Base-by-base conservation (phyloP, 108 stramenopile species). In the Craspedostauros australis region DNA sequence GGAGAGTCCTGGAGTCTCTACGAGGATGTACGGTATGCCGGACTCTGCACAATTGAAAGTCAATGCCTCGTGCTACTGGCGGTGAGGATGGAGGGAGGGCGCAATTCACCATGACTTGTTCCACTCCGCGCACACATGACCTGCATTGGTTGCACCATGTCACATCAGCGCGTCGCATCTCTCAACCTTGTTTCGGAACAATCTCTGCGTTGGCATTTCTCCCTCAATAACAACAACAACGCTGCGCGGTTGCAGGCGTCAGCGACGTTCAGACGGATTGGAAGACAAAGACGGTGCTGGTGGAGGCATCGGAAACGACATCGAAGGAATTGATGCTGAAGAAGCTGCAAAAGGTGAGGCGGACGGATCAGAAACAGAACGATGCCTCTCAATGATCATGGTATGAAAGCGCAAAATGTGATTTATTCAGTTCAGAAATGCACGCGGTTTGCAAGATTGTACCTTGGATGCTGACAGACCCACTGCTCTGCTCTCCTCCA, bases 321-420 rank as follows among this genome's bases (percentile, higher is more conserved):
- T 54, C 84, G 2, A 69, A 79, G 11, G 50, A 67, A 31, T 62
- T 53, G 21, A 73, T 90, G 75, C 47, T 84, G 50, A 82, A 81
- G 34, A 86, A 84, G 44, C 64, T 90, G 20, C 54, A 73, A 70
- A 90, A 86, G 68, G 77, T 79, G 51, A 44, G 69, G 65, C 37
- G n/a, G 19, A 20, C 19, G 27, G 3, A 18, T 44, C 7, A 9
- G 43, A 9, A 19, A 14, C 7, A 8, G 8, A 14, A 15, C 8
- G 20, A 14, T n/a, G n/a, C n/a, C n/a, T n/a, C n/a, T n/a, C n/a
- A n/a, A n/a, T n/a, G n/a, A n/a, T n/a, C n/a, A n/a, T n/a, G n/a
- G n/a, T n/a, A n/a, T n/a, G n/a, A n/a, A n/a, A n/a, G n/a, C n/a
- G n/a, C n/a, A n/a, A n/a, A n/a, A n/a, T n/a, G n/a, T n/a, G n/a